Evolutionary conservation across 140 eudicot genomes (phyloP).

Genomic region (Anethum foeniculum): DNA sequence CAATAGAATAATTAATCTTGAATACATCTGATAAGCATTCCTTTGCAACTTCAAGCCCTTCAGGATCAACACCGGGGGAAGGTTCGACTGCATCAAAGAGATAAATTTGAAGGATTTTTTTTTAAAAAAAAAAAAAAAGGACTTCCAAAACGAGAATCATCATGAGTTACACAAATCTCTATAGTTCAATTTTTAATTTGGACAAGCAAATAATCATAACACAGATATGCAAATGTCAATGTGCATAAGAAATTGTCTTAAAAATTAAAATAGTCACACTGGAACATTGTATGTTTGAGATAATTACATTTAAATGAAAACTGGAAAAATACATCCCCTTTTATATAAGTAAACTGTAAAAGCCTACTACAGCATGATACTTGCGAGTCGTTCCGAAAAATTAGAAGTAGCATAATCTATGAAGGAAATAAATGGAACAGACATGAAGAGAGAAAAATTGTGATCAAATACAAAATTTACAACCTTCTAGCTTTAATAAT

Average conservation of each 20-base stretch:
- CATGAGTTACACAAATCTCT: neutral
- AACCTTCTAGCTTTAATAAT: neutral
- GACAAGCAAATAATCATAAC: neutral
- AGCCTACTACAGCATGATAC: neutral
- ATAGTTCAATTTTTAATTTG: neutral
- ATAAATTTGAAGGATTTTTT: neutral
- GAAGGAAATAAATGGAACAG: neutral
- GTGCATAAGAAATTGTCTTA: neutral
- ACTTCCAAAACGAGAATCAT: neutral
- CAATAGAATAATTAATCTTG: constrained; percentile 37
- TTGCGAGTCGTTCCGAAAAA: neutral
- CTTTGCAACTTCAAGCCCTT: constrained; percentile 79
- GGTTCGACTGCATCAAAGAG: constrained; percentile 60
- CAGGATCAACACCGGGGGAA: constrained; percentile 60
- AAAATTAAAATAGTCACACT: neutral
- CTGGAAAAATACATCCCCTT: neutral
- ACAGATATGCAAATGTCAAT: neutral
- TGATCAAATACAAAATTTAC: neutral
- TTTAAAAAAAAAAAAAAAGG: neutral
- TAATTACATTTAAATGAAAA: neutral
- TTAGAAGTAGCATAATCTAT: neutral
- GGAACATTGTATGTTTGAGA: neutral
- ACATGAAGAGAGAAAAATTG: neutral
- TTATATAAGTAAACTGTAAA: neutral
- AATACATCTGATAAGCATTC: constrained; percentile 77